A percentile compares a stretch with the other conserved stretches of the same genome.
Conservation (phyloP, 148 eudicot species). For the Vaccinium myrtillus region DNA sequence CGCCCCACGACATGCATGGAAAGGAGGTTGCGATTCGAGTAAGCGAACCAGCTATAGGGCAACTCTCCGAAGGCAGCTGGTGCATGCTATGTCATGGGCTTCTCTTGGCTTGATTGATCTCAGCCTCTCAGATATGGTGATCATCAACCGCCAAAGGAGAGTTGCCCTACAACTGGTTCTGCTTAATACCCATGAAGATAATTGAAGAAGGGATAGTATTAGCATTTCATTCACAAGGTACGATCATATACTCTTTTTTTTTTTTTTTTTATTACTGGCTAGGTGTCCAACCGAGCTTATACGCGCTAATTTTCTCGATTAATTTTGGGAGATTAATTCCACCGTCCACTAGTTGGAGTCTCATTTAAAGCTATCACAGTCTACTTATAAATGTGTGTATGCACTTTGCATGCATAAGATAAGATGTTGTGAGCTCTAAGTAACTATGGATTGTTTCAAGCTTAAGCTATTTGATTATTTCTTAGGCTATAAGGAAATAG, state of each 20-base stretch:
- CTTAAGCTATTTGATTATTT: too few species aligned
- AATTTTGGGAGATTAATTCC: too few species aligned
- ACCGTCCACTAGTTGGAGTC: too few species aligned
- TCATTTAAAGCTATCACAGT: too few species aligned
- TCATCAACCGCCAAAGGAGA: constrained; percentile 54
- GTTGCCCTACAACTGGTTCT: constrained; percentile 53
- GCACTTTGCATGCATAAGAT: background rate
- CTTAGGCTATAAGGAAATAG: background rate
- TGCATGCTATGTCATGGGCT: background rate
- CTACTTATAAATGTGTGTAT: too few species aligned
- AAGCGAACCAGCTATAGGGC: constrained; percentile 41
- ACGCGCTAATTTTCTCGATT: too few species aligned
- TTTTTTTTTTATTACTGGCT: too few species aligned
- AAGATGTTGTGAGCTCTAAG: background rate
- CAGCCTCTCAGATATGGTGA: too few species aligned
- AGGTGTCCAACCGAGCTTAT: too few species aligned
- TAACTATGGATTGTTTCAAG: too few species aligned
- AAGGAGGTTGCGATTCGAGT: background rate
- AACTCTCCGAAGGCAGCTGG: constrained; percentile 44
- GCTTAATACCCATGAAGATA: constrained; percentile 20
- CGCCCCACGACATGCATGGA: background rate
- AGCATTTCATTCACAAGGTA: constrained; percentile 15
- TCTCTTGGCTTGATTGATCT: background rate
- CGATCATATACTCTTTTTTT: background rate
- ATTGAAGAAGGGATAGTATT: background rate